phyloP scores from a whole-genome alignment of 257 asterid species.

The Nicotiana undulata region DNA sequence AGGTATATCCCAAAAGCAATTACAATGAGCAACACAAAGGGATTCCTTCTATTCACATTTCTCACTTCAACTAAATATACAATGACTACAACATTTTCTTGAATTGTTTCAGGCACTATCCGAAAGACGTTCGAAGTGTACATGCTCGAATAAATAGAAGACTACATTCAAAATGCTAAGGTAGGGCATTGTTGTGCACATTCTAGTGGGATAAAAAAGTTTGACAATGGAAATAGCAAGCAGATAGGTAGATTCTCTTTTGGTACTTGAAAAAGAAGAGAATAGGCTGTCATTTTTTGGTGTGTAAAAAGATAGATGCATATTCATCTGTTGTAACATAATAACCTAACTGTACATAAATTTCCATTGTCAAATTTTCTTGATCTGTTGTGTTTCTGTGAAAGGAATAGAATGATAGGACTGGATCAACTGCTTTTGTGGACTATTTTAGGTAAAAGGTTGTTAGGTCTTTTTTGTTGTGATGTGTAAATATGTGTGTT shows the following conservation, averaged over 20 bases:
- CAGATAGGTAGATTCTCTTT: background rate
- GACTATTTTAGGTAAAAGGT: background rate
- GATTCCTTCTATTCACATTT: background rate
- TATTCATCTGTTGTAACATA: constrained; percentile 2
- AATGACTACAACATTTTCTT: background rate
- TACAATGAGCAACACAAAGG: background rate
- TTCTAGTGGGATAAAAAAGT: background rate
- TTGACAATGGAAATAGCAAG: background rate
- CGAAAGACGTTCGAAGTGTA: constrained; percentile 53
- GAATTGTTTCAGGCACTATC: constrained; percentile 35
- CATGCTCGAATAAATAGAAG: constrained; percentile 30
- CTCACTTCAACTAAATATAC: background rate
- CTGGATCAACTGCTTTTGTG: background rate
- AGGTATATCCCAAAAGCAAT: constrained; percentile 30
- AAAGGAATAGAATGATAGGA: background rate
- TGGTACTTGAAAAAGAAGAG: background rate
- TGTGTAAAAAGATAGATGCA: background rate
- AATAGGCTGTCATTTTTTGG: constrained; percentile 4
- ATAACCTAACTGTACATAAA: background rate
- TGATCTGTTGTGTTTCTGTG: background rate
- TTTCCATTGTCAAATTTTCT: constrained; percentile 1
- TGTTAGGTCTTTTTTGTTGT: background rate
- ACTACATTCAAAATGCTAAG: constrained; percentile 18
- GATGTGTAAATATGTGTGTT: background rate
- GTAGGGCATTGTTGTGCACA: constrained; percentile 6